Conservation (phyloP, 345 rosid genomes). For the Eucalyptus erythrocorys region DNA sequence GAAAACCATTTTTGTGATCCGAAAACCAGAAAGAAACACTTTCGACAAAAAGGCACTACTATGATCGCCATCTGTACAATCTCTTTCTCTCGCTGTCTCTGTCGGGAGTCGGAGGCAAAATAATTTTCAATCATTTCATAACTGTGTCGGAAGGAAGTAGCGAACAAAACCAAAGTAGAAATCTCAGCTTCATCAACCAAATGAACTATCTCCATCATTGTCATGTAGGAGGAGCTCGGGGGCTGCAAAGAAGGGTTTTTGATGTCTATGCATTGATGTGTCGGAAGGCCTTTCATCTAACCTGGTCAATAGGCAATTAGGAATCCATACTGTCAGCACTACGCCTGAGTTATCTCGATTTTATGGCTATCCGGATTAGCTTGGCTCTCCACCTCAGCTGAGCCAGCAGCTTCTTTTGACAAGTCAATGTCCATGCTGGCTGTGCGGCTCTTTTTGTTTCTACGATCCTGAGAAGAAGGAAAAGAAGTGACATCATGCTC, state of each 20-base stretch:
- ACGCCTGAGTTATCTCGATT: conserved; percentile 16
- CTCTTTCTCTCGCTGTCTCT: not conserved
- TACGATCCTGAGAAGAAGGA: conserved; percentile 42
- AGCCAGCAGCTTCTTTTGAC: conserved; percentile 25
- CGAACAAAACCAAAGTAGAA: not conserved
- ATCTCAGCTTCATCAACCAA: not conserved
- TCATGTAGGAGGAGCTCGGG: not conserved
- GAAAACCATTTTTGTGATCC: not conserved
- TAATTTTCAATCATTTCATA: not conserved
- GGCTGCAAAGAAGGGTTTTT: not conserved
- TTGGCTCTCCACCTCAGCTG: conserved; percentile 25
- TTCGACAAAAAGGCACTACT: not conserved
- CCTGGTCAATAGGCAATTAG: not conserved
- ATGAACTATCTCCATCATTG: not conserved
- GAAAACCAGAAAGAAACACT: not conserved
- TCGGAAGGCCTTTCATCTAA: not conserved
- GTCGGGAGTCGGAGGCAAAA: not conserved
- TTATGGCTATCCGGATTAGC: conserved; percentile 13
- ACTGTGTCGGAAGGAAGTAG: not conserved
- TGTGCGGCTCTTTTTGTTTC: conserved; percentile 59
- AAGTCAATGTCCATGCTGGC: conserved; percentile 70
- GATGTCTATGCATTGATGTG: not conserved
- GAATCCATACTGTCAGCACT: conserved; percentile 6
- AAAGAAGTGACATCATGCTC: not conserved
- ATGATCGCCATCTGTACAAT: not conserved